These are phyloP conservation scores for Ogataea naganishii DNA, from an alignment of 805 yeast genomes.

Conservation along the genomic window DNA sequence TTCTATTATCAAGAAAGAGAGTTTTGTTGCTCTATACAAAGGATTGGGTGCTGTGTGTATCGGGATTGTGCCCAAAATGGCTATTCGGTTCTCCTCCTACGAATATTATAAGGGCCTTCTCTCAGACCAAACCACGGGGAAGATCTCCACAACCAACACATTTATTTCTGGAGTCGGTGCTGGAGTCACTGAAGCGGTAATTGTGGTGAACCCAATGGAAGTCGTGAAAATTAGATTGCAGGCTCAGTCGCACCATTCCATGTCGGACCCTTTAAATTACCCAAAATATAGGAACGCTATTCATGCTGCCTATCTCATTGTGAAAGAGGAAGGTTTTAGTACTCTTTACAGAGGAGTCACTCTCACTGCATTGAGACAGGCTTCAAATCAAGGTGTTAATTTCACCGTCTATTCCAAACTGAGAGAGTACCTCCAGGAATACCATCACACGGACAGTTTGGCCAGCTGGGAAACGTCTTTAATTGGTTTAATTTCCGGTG, in stretches of 20 bases:
- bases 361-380: conserved; percentile 95
- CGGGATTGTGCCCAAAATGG: conserved; percentile 98
- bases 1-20: conserved; percentile 69
- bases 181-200: conserved; percentile 91
- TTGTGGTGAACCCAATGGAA: conserved; percentile 95
- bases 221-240: conserved; percentile 94
- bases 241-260: conserved; percentile 87
- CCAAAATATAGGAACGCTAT: conserved; percentile 91
- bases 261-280: conserved; percentile 67
- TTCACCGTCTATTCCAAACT: conserved; percentile 89
- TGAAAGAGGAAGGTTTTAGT: conserved; percentile 83
- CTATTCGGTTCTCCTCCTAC: conserved; percentile 89
- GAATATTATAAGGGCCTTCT: conserved; percentile 75
- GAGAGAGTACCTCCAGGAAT: conserved; percentile 58
- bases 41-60: conserved; percentile 96
- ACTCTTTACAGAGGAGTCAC: conserved; percentile 92
- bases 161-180: conserved; percentile 95
- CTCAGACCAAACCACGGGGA: conserved; percentile 49
- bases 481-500: conserved; percentile 90
- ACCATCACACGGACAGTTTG: conserved; percentile 47
- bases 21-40: conserved; percentile 80
- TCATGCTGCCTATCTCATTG: conserved; percentile 78
- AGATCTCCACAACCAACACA: conserved; percentile 63
- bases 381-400: conserved; percentile 97
- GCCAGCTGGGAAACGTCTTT: conserved; percentile 93